Evolutionary conservation across 345 rosid genomes (phyloP), one percentile per base, ranked within the genome.

Genomic region (Acer yangbiense): DNA sequence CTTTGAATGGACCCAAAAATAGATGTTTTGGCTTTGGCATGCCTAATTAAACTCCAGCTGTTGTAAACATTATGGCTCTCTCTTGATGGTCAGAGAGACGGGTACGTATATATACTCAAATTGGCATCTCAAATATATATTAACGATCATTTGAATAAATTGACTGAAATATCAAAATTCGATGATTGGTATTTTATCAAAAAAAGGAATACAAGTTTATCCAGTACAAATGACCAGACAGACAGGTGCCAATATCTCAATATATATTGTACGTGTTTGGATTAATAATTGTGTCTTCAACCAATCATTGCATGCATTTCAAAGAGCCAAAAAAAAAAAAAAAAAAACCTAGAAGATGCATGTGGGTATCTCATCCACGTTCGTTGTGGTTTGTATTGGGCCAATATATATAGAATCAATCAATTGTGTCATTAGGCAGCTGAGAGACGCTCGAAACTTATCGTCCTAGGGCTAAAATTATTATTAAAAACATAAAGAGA

Each of bases 21-120:
- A 3, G 46, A 3, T 14, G 5, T 4, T 50, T 46, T 43, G 23
- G 9, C 46, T 29, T 20, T 43, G 23, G 9, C 21, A 46, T 46
- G 12, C 27, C 71, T 44, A 68, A 20, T 43, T 68, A n/a, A 68
- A 25, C 71, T 68, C 55, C 58, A 54, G 58, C 58, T 54, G 58
- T 54, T 54, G 58, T 50, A 50, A 50, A 50, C 16, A 50, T 50
- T 14, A 11, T 50, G 55, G 55, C 55, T 10, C 16, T 18, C 57
- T 12, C 58, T 5, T 54, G 58, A 54, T 16, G 8, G 55, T 14
- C 16, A 10, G 4, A 50, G 55, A 50, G 55, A 50, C 55, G 55
- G 63, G 63, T 58, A n/a, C 63, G 25, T 35, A 35, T 35, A 35
- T 35, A 35, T 35, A 35, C 62, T 20, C n/a, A 6, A 57, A 17